Conservation (phyloP, 768 basidiomycete genomes). For the Boletus sp. region DNA sequence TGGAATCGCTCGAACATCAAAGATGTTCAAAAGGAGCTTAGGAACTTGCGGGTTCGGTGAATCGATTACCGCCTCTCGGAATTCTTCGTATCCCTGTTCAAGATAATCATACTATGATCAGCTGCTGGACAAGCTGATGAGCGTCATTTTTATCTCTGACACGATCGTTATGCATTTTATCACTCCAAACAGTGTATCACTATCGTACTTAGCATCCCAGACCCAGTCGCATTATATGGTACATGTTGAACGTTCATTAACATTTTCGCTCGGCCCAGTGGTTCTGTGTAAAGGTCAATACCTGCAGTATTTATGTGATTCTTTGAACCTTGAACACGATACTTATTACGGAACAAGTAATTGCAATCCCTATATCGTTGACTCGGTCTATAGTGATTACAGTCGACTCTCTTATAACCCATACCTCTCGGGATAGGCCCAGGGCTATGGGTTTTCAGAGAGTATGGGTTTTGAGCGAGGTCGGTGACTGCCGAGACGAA, state of each 20-base stretch:
- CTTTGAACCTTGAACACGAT: not conserved
- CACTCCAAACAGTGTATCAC: constrained; percentile 11
- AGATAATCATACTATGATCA: not conserved
- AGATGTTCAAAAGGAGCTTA: constrained; percentile 39
- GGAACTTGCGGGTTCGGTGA: constrained; percentile 26
- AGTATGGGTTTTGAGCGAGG: too few species aligned
- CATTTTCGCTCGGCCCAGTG: not conserved
- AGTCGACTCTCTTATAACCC: too few species aligned
- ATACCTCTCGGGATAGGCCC: too few species aligned
- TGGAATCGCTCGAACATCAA: constrained; percentile 41
- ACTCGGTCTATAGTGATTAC: too few species aligned
- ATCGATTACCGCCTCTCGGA: not conserved
- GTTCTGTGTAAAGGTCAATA: not conserved
- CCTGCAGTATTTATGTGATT: constrained; percentile 1
- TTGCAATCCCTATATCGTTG: not conserved
- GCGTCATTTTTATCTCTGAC: not conserved
- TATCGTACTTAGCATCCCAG: not conserved
- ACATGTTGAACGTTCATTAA: not conserved
- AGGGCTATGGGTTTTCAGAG: too few species aligned
- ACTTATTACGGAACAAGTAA: not conserved
- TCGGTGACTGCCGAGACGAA: too few species aligned
- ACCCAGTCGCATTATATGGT: constrained; percentile 1
- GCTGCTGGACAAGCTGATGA: constrained; percentile 20
- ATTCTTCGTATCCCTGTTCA: not conserved
- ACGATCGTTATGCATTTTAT: constrained; percentile 1